Base-by-base conservation (phyloP, 2,329 filamentous ascomycete species). In the Fusarium sp. region DNA sequence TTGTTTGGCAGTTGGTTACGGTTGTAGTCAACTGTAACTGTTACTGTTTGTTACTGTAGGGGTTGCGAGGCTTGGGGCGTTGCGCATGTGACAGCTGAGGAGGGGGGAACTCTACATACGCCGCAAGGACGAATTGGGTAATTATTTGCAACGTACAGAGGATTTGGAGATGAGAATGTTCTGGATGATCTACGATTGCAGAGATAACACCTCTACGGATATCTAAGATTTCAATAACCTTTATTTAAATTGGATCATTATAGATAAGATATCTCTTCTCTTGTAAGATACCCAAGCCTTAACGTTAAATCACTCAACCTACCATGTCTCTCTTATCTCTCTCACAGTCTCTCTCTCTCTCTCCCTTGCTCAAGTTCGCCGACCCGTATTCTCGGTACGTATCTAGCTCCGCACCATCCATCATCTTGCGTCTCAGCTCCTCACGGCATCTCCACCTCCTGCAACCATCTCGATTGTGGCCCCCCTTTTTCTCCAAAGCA, bases 401-500 rank as follows among this genome's bases (percentile, higher is more conserved):
- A 33, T 24, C 59, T 57, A 53, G 10, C 65, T 56, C 43, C 50
- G 40, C 62, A 65, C 56, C 51, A 51, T 49, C 61, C 19, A 37
- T 48, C 26, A 24, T n/a, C 35, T 19, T 17, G 35, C 17, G 2
- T 2, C 41, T 57, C 58, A 50, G 28, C 51, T 68, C 65, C 65
- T 68, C 65, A 68, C 65, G 65, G 60, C 20, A 47, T 66, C 65
- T 66, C 65, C 65, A 55, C 65, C 58, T 45, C 24, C 4, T 37
- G 26, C 53, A 58, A 28, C 60, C 54, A 54, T 28, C 41, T 28
- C 58, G 17, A 15, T 11, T 30, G 28, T 30, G 28, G 20, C 37
- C 26, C 46, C 40, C 39, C 50, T 51, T 43, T 26, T 63, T 68
- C 65, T 56, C 65, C 61, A 64, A 64, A 11, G 22, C 17, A 24